Percentiles rank a stretch among this genome's conserved stretches.
These are phyloP conservation scores for Phaeosphaeriaceae sp. DNA, from an alignment of 2,329 filamentous ascomycete species.

Conservation along the genomic window DNA sequence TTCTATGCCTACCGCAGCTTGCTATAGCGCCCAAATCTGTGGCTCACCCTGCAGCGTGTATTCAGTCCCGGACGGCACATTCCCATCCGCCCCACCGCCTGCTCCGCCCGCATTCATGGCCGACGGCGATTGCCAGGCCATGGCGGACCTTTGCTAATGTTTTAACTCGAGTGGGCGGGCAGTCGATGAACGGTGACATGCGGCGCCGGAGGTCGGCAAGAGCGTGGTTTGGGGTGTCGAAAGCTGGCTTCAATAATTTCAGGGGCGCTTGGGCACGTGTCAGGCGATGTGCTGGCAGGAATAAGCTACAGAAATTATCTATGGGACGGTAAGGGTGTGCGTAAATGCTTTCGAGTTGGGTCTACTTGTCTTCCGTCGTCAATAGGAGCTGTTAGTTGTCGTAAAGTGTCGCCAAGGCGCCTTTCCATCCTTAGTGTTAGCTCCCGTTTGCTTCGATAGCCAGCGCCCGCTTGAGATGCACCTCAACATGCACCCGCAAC, in stretches of 20 bases:
- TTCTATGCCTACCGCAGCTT: constrained; percentile 6
- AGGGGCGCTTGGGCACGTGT: constrained; percentile 18
- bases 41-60: constrained; percentile 72
- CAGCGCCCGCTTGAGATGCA: constrained; percentile 5
- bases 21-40: constrained; percentile 9
- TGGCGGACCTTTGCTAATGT: constrained; percentile 46
- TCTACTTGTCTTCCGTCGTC: constrained; percentile 7
- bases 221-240: constrained; percentile 24
- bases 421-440: not conserved
- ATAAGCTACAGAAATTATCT: not conserved
- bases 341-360: constrained; percentile 5
- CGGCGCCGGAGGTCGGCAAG: constrained; percentile 35
- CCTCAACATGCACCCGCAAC: constrained; percentile 13
- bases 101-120: constrained; percentile 65
- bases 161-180: constrained; percentile 30
- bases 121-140: constrained; percentile 75
- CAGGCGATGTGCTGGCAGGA: not conserved
- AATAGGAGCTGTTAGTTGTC: constrained; percentile 22
- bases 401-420: constrained; percentile 12
- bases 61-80: constrained; percentile 67
- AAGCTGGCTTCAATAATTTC: constrained; percentile 27
- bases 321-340: constrained; percentile 12
- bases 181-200: constrained; percentile 35
- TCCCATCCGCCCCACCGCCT: constrained; percentile 55
- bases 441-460: constrained; percentile 1